A percentile compares a stretch with the other conserved stretches of the same genome.
Evolutionary conservation across 192 early-diverging fungal genomes (phyloP).

Genomic region (Coemansia brasiliensis): DNA sequence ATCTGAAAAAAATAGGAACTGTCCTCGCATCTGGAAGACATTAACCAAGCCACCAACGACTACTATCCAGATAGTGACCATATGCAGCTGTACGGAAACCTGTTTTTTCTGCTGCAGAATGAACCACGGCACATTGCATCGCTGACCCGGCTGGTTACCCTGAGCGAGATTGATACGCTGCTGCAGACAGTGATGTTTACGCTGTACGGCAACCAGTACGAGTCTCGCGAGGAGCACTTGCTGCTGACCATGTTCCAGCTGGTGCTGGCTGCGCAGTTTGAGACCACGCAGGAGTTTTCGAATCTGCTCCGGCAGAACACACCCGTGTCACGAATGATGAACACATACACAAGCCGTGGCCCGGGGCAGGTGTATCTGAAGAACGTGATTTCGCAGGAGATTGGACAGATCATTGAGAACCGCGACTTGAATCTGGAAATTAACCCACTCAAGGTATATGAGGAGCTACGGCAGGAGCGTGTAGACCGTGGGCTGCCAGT

Average conservation of each 20-base stretch:
- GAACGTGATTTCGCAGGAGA: conserved; percentile 75
- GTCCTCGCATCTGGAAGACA: conserved; percentile 53
- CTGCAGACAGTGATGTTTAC: conserved; percentile 97
- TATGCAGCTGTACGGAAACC: conserved; percentile 85
- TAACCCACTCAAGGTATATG: conserved; percentile 84
- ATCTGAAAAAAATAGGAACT: conserved; percentile 25
- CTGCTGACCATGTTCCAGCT: conserved; percentile 95
- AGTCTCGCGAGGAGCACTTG: conserved; percentile 93
- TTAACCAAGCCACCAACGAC: conserved; percentile 50
- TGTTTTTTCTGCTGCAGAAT: conserved; percentile 89
- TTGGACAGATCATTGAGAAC: conserved; percentile 77
- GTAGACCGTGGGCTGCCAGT: conserved; percentile 28
- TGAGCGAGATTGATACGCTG: conserved; percentile 90
- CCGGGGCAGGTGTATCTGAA: conserved; percentile 93
- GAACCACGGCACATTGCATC: conserved; percentile 90
- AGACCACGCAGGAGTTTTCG: conserved; percentile 84
- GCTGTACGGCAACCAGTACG: conserved; percentile 94
- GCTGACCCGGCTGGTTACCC: conserved; percentile 77
- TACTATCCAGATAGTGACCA: conserved; percentile 77
- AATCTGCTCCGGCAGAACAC: conserved; percentile 91
- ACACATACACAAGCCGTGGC: conserved; percentile 91
- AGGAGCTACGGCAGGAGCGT: conserved; percentile 47
- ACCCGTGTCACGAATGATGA: conserved; percentile 97
- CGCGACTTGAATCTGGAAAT: conserved; percentile 89
- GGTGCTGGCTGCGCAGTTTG: conserved; percentile 90